Evolutionary conservation across 257 asterid species (phyloP).

Genomic region (Ehretia macrophylla): DNA sequence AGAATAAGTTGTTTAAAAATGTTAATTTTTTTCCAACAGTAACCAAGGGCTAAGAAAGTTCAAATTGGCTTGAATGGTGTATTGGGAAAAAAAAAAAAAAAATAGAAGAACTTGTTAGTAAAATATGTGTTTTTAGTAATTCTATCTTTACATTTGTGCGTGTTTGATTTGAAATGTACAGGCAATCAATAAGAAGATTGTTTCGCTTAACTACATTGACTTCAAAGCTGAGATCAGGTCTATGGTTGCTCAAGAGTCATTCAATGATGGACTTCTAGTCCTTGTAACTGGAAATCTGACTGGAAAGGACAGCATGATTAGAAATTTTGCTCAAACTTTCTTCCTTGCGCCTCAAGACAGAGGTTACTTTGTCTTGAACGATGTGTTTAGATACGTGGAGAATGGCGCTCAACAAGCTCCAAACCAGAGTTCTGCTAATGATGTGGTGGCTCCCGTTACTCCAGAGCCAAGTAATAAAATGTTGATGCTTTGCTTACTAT

Average conservation of each 20-base stretch:
- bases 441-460: slow-evolving; percentile 28
- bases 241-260: slow-evolving; percentile 75
- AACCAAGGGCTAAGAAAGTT: not conserved
- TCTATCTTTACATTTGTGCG: slow-evolving; percentile 1
- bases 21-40: no score
- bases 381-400: slow-evolving; percentile 59
- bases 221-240: slow-evolving; percentile 64
- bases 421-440: slow-evolving; percentile 31
- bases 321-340: slow-evolving; percentile 63
- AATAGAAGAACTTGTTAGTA: no score
- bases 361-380: slow-evolving; percentile 79
- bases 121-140: no score
- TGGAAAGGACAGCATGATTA: slow-evolving; percentile 41
- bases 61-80: not conserved
- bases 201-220: slow-evolving; percentile 62
- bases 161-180: slow-evolving; percentile 22
- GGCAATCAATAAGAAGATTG: slow-evolving; percentile 73
- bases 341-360: slow-evolving; percentile 77
- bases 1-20: no score
- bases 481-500: not conserved
- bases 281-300: slow-evolving; percentile 67
- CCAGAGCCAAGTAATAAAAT: slow-evolving; percentile 40
- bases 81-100: no score
- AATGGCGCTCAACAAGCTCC: slow-evolving; percentile 15
- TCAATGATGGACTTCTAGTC: slow-evolving; percentile 59